phyloP scores from a whole-genome alignment of 306 rosid species.

The Lupinus albus region DNA sequence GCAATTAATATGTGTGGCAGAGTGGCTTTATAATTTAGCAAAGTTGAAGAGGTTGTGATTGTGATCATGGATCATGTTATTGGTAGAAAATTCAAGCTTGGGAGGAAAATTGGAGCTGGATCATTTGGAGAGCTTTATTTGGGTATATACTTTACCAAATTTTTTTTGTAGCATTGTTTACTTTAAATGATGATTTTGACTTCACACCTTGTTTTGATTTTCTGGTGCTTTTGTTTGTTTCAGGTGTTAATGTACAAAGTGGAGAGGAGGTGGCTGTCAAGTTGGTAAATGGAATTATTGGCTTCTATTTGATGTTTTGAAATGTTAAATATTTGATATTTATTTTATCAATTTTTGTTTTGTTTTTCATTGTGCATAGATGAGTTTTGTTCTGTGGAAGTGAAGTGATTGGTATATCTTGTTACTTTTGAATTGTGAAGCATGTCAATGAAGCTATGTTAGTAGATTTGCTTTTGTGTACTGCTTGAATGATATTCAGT shows the following conservation, averaged over 20 bases:
- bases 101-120: constrained; percentile 95
- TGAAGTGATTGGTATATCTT: constrained; percentile 9
- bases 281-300: constrained; percentile 62
- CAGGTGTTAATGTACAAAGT: constrained; percentile 86
- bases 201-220: constrained; percentile 31
- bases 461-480: no score
- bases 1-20: constrained; percentile 23
- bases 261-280: constrained; percentile 99
- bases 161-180: constrained; percentile 24
- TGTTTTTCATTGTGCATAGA: constrained; percentile 17
- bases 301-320: constrained; percentile 29
- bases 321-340: constrained; percentile 21
- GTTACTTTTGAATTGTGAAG: not conserved
- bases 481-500: constrained; percentile 5
- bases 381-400: constrained; percentile 11
- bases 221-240: constrained; percentile 53
- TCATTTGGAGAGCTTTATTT: constrained; percentile 94
- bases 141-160: constrained; percentile 57
- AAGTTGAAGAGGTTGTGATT: constrained; percentile 46
- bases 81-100: constrained; percentile 94
- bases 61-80: constrained; percentile 86
- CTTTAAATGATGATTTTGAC: constrained; percentile 30
- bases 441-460: not conserved
- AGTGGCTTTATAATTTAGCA: constrained; percentile 42
- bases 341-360: not conserved